Evolutionary conservation across 352 stramenopile genomes (phyloP), one percentile per base, ranked within the genome.

Genomic region (Elongisporangium prolatum): DNA sequence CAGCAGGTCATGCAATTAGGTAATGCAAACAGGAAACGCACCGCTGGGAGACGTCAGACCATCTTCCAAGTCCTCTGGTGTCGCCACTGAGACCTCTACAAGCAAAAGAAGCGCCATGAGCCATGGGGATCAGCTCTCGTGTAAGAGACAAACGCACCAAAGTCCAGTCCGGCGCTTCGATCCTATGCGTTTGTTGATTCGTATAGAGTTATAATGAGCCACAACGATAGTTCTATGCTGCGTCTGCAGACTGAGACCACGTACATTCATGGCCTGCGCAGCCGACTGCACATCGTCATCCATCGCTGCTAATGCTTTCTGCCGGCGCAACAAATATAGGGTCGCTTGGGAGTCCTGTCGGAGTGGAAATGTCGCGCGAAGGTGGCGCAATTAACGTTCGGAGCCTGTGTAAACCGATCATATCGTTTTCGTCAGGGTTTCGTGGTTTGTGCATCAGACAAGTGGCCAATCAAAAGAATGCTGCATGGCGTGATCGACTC

Each of bases 1-100:
- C 47, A 57, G 47, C 10, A 2, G 3, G n/a, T n/a, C n/a, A n/a
- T n/a, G n/a, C 2, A 20, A 13, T 14, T 1, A 7, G 4, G 9
- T 0, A 0, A 18, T 1, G 44, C 25, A 6, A 5, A 16, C 7
- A n/a, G 20, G 0, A 6, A 21, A 56, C 50, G 21, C 56, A 86
- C 78, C 76, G 74, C 90, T 91, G 9, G 80, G 77, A 14, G 84
- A 93, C 63, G 92, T 77, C 25, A 92, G 52, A 47, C 84, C 84
- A 57, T 86, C 72, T 56, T 93, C 84, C 48, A 93, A 60, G 47
- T 89, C 86, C 52, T 91, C 79, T 20, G 66, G 69, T 57, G 85
- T 77, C 13, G 84, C 72, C 18, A 93, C 86, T 1, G 83, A 89
- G 22, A 93, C 81, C 68, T 93, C 84, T 93, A 55, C 24, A 52